These are phyloP conservation scores for Fomes fomentarius DNA, from an alignment of 1,284 basidiomycete genomes.

Conservation along the genomic window DNA sequence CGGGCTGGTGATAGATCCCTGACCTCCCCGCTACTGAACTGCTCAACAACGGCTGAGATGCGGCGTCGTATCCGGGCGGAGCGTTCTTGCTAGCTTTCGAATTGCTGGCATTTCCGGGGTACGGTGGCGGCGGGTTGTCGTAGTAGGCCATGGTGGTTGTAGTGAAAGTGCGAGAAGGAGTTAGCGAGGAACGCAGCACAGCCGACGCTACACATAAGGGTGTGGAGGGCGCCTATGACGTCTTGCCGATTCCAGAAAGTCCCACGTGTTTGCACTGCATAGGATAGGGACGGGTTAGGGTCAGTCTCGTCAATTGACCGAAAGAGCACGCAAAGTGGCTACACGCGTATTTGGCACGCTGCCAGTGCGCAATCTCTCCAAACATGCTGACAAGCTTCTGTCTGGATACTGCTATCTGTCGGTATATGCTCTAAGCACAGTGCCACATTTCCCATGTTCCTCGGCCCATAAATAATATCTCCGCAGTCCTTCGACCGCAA, in stretches of 20 bases:
- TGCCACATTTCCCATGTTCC: not conserved
- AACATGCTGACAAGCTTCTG: conserved; percentile 19
- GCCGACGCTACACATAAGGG: conserved; percentile 6
- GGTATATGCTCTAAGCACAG: not conserved
- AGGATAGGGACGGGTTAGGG: conserved; percentile 5
- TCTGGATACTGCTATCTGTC: too few species aligned
- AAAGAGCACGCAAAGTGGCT: conserved; percentile 23
- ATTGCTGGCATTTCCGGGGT: conserved; percentile 27
- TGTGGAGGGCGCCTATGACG: conserved; percentile 3
- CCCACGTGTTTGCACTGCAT: conserved; percentile 22
- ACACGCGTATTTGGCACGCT: not conserved
- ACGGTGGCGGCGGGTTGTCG: conserved; percentile 32
- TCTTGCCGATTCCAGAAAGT: conserved; percentile 17
- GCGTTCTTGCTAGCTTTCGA: conserved; percentile 25
- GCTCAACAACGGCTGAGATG: conserved; percentile 51
- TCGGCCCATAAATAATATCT: conserved; percentile 7
- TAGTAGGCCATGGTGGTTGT: conserved; percentile 31
- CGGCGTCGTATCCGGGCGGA: conserved; percentile 23
- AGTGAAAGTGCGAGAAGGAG: conserved; percentile 13
- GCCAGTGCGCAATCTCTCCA: not conserved
- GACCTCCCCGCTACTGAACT: conserved; percentile 46
- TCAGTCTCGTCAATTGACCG: conserved; percentile 12
- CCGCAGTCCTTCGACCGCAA: not conserved
- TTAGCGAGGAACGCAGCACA: conserved; percentile 3
- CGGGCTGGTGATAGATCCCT: conserved; percentile 73